These are phyloP conservation scores for Krasilnikovozyma curviuscula DNA, from an alignment of 768 basidiomycete species.

Conservation along the genomic window DNA sequence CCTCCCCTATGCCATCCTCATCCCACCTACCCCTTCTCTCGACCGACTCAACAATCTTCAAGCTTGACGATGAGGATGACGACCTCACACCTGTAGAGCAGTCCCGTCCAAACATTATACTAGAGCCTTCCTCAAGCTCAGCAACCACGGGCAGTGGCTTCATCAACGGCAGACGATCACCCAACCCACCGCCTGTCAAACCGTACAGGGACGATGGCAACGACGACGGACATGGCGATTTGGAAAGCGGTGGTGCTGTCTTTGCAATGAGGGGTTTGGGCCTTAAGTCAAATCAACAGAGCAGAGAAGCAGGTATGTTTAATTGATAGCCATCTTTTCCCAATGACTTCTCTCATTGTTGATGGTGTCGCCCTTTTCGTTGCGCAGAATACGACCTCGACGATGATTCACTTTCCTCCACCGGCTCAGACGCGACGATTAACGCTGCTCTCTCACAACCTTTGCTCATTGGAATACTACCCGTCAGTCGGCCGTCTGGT, in stretches of 20 bases:
- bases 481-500: slow-evolving; percentile 39
- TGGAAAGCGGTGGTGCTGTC: too few species aligned
- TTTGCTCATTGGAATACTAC: slow-evolving; percentile 58
- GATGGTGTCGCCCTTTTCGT: background rate
- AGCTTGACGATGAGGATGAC: slow-evolving; percentile 6
- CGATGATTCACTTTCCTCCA: slow-evolving; percentile 31
- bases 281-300: background rate
- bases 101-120: background rate
- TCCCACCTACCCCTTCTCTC: slow-evolving; percentile 1
- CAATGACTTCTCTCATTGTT: background rate
- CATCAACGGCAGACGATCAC: background rate
- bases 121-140: background rate
- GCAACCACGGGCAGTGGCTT: background rate
- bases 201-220: slow-evolving; percentile 5
- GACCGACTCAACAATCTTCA: background rate
- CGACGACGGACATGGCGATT: background rate
- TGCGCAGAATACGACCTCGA: slow-evolving; percentile 61
- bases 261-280: too few species aligned
- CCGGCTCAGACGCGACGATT: slow-evolving; percentile 15
- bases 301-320: background rate
- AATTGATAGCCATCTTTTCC: background rate
- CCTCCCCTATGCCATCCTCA: background rate
- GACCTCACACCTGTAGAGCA: background rate
- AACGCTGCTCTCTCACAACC: slow-evolving; percentile 31
- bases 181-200: too few species aligned